These are phyloP conservation scores for Eucalyptus cloeziana DNA, from an alignment of 345 rosid species.

Conservation along the genomic window DNA sequence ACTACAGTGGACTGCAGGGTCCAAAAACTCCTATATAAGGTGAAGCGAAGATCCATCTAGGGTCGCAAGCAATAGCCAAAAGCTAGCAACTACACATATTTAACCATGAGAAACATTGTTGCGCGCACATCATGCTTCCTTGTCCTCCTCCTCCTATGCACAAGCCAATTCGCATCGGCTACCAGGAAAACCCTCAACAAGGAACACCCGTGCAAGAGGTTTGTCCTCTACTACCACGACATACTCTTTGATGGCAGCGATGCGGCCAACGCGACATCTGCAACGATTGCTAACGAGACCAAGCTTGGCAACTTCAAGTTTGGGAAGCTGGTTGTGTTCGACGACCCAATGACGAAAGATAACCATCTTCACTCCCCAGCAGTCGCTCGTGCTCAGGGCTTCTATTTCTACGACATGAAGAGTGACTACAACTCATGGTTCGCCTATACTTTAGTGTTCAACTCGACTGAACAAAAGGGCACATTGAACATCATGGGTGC, in stretches of 20 bases:
- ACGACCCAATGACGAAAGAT: slow-evolving; percentile 45
- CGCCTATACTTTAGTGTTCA: slow-evolving; percentile 48
- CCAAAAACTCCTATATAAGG: neutral
- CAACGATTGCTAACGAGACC: slow-evolving; percentile 10
- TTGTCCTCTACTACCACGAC: slow-evolving; percentile 50
- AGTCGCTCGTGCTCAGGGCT: slow-evolving; percentile 52
- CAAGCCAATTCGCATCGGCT: slow-evolving; percentile 10
- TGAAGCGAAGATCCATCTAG: neutral
- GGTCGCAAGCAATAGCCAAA: neutral
- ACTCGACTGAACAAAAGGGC: slow-evolving; percentile 41
- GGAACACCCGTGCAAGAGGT: slow-evolving; percentile 39
- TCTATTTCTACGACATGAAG: slow-evolving; percentile 56
- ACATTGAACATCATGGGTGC: slow-evolving; percentile 51
- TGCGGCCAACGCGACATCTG: slow-evolving; percentile 42
- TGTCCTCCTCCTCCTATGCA: slow-evolving; percentile 3
- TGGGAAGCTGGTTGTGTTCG: slow-evolving; percentile 44
- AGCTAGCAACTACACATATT: neutral
- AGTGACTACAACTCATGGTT: slow-evolving; percentile 32
- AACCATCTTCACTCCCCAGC: slow-evolving; percentile 13
- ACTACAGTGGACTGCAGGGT: neutral
- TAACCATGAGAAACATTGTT: neutral
- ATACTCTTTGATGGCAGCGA: slow-evolving; percentile 30
- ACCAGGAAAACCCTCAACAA: neutral
- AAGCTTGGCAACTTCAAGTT: slow-evolving; percentile 24
- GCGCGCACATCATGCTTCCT: neutral